Base-by-base conservation (phyloP, 164 flowering plant genomes). In the Chimonanthus praecox region DNA sequence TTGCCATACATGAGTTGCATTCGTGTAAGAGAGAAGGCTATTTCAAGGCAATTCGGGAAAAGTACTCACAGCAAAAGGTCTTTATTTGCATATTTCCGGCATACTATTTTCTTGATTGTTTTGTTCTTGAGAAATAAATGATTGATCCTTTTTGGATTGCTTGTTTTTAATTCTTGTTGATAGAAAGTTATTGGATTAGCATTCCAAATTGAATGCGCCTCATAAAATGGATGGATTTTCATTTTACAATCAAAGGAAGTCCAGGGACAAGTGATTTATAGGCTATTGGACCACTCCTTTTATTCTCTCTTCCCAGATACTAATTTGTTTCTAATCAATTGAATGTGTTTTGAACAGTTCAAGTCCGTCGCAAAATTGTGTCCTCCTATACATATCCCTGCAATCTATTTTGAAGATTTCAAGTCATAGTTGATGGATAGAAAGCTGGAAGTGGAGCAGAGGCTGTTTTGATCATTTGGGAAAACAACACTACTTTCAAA, bases 31-130 rank as follows among this genome's bases (percentile, higher is more conserved):
- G 73, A 73, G 84, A 80, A 69, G 49, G 81, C 67, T 4, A 81
- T 43, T 77, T 82, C 69, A 68, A 66, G 64, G 88, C 92, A 62
- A 74, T 87, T 8, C 80, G 87, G 77, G 89, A 86, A 6, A 92
- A 90, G 78, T 92, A 90, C 86, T 83, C 69, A 76, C 84, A 83
- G 11, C 87, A 82, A 64, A 86, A 84, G 92, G 94, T 88, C 77
- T 44, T 49, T 47, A 49, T 49, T 49, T 49, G 6, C 51, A 49
- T 49, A 5, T 9, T 49, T 49, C 51, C 6, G 1, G 51, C 7
- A 45, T 72, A 2, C 5, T 10, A 9, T 8, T 9, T 6, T 18
- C 61, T 21, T 11, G 5, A 62, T 49, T 6, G 2, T 3, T 48
- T 33, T n/a, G 47, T 1, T 6, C 47, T 18, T 5, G 66, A 20